phyloP scores from a whole-genome alignment of 768 basidiomycete genomes.

The Boletus huronensis region DNA sequence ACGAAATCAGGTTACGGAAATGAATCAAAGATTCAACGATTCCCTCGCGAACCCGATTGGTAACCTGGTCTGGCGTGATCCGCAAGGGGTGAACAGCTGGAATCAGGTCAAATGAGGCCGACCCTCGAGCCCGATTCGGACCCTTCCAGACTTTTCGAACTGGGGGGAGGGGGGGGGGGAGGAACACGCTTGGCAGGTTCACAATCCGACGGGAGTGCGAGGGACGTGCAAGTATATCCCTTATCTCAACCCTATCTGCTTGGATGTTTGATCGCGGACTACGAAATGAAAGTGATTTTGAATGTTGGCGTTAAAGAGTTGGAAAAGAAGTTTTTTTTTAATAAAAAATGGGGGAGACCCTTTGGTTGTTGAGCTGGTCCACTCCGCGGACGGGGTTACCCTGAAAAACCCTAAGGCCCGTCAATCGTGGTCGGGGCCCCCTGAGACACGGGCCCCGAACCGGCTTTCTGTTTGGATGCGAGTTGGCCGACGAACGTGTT shows the following conservation, averaged over 20 bases:
- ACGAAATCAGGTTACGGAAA: background rate
- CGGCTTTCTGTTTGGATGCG: constrained; percentile 1
- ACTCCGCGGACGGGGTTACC: constrained; percentile 1
- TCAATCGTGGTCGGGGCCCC: background rate
- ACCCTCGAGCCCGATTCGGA: background rate
- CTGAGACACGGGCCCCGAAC: background rate
- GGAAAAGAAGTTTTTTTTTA: no score
- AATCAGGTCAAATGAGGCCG: background rate
- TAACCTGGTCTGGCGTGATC: background rate
- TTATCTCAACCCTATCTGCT: background rate
- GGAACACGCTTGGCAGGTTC: background rate
- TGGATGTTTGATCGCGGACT: constrained; percentile 2
- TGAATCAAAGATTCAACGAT: background rate
- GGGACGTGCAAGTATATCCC: background rate
- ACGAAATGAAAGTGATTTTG: background rate
- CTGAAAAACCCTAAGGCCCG: background rate
- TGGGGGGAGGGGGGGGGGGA: background rate
- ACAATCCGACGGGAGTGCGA: background rate
- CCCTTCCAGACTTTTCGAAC: background rate
- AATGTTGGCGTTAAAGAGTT: background rate
- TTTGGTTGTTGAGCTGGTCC: background rate
- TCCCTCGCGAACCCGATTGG: background rate
- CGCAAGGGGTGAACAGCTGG: background rate
- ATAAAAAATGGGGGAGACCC: no score
- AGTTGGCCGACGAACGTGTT: constrained; percentile 7